Conservation (phyloP, 805 yeast genomes). For the Cyberlindnera sargentensis region DNA sequence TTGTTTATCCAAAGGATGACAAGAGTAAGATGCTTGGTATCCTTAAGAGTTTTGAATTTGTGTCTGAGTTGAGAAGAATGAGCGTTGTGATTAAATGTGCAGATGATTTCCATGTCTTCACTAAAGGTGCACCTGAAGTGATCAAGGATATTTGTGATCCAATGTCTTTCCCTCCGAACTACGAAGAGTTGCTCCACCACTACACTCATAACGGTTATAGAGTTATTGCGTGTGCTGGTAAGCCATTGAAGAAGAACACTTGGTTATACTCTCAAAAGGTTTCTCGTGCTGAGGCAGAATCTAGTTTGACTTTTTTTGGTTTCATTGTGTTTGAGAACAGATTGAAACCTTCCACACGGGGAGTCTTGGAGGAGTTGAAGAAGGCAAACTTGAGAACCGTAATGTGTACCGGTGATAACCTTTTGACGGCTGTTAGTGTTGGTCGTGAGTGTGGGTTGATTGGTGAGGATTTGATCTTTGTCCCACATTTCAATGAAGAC, state of each 20-base stretch:
- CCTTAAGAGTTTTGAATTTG: conserved; percentile 66
- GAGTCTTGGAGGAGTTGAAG: conserved; percentile 50
- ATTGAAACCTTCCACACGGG: conserved; percentile 60
- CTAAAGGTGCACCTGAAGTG: conserved; percentile 97
- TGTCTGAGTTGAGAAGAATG: conserved; percentile 84
- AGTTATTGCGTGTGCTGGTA: conserved; percentile 90
- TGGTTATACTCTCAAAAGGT: conserved; percentile 44
- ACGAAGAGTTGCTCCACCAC: conserved; percentile 62
- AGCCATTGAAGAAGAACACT: conserved; percentile 36
- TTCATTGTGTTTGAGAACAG: conserved; percentile 91
- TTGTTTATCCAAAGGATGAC: conserved; percentile 40
- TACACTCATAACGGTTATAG: conserved; percentile 94
- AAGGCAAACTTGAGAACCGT: conserved; percentile 73
- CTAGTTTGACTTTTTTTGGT: conserved; percentile 68
- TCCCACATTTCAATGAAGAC: conserved; percentile 50
- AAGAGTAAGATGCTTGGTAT: conserved; percentile 36
- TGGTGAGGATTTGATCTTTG: conserved; percentile 40
- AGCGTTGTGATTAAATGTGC: conserved; percentile 62
- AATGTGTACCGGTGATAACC: conserved; percentile 98
- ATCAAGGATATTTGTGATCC: conserved; percentile 71
- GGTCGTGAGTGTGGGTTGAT: conserved; percentile 78
- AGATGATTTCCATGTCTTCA: conserved; percentile 44
- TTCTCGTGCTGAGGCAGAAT: conserved; percentile 62
- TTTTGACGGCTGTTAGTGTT: conserved; percentile 90
- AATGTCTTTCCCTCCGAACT: conserved; percentile 66